A percentile compares a stretch with the other conserved stretches of the same genome.
Evolutionary conservation across 768 basidiomycete genomes (phyloP).

Genomic region (Mycena capillaripes): DNA sequence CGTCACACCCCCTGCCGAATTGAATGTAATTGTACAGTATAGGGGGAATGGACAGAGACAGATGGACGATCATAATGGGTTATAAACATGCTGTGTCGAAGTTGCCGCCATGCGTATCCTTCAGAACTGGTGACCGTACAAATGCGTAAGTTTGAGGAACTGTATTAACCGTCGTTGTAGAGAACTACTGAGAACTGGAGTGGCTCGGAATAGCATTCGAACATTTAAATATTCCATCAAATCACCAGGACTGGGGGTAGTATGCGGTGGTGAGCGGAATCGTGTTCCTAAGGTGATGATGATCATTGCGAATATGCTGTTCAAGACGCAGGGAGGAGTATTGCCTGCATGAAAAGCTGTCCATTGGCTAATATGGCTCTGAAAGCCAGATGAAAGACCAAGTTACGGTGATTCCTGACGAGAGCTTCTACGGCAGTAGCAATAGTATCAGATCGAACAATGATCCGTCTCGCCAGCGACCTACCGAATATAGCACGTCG

Average conservation of each 20-base stretch:
- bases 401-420: conserved; percentile 1
- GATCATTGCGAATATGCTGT: background rate
- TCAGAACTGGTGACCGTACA: too few relatives aligned
- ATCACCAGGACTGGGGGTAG: background rate
- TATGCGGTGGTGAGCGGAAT: background rate
- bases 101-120: too few relatives aligned
- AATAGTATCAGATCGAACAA: background rate
- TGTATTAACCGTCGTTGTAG: background rate
- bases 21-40: too few relatives aligned
- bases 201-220: background rate
- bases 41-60: background rate
- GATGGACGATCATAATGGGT: too few relatives aligned
- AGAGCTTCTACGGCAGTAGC: background rate
- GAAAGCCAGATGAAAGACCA: background rate
- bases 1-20: too few relatives aligned
- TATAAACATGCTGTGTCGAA: too few relatives aligned
- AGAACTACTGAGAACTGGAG: background rate
- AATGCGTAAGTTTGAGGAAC: background rate
- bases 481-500: too few relatives aligned
- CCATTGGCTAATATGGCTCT: background rate
- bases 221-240: background rate
- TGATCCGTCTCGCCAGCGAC: background rate
- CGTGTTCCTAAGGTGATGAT: background rate
- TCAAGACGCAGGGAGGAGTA: background rate
- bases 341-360: background rate